phyloP scores from a whole-genome alignment of 257 asterid genomes.

The Capsicum chinense region DNA sequence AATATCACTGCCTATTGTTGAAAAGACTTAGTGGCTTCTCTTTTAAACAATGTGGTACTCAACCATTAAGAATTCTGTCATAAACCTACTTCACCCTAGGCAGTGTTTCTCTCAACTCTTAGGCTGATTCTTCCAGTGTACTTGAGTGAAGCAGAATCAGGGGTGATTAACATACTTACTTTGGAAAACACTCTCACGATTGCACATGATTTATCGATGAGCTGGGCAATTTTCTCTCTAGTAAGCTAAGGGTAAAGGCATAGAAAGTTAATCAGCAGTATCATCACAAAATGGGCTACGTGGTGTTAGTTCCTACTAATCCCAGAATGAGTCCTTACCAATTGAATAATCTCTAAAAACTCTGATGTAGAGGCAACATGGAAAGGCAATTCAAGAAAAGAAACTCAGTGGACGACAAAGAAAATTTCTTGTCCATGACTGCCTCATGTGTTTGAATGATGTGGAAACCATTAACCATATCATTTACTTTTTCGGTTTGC shows the following conservation, averaged over 20 bases:
- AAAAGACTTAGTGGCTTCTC: neutral
- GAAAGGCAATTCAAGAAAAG: constrained; percentile 8
- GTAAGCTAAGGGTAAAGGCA: neutral
- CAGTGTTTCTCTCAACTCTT: neutral
- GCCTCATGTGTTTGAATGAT: neutral
- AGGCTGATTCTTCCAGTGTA: neutral
- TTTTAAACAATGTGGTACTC: neutral
- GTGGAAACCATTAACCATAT: neutral
- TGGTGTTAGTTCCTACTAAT: neutral
- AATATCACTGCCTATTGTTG: neutral
- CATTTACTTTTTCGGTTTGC: neutral
- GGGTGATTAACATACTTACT: neutral
- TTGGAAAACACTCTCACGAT: neutral
- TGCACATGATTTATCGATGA: neutral
- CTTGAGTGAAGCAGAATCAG: neutral
- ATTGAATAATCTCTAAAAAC: neutral
- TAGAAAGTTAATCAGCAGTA: neutral
- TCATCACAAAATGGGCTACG: neutral
- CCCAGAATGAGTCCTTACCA: neutral
- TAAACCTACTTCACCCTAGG: neutral
- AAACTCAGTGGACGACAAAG: neutral
- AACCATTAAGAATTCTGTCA: neutral
- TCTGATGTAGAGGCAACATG: neutral
- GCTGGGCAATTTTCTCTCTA: neutral
- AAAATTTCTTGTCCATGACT: neutral